A percentile compares a stretch with the other conserved stretches of the same genome.
phyloP scores from a whole-genome alignment of 1,284 basidiomycete genomes.

The Malassezia slooffiae region DNA sequence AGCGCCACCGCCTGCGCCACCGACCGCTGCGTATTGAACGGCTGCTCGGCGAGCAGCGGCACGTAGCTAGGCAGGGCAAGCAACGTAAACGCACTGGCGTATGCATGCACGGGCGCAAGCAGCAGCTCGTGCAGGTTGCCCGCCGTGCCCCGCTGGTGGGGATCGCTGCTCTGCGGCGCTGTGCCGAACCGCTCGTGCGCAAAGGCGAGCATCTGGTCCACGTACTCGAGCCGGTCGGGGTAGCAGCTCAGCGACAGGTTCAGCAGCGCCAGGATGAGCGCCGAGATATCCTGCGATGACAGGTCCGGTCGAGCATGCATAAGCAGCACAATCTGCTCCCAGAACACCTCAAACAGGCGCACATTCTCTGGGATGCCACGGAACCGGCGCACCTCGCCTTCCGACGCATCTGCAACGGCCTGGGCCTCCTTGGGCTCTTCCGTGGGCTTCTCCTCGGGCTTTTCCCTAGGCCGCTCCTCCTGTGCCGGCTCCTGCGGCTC shows the following conservation, averaged over 20 bases:
- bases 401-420: background rate
- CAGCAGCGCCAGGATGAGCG: conserved; percentile 37
- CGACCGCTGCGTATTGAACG: conserved; percentile 33
- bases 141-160: conserved; percentile 24
- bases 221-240: conserved; percentile 44
- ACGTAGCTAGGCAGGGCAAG: conserved; percentile 39
- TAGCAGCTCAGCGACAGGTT: conserved; percentile 44
- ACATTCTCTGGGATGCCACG: conserved; percentile 44
- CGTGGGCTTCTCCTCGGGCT: conserved; percentile 10
- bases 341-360: conserved; percentile 44
- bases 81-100: conserved; percentile 36
- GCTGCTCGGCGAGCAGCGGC: conserved; percentile 32
- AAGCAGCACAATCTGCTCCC: conserved; percentile 44
- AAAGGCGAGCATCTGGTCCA: conserved; percentile 44
- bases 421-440: conserved; percentile 7
- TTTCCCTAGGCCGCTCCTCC: background rate
- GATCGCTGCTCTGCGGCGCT: conserved; percentile 21
- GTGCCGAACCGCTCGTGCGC: conserved; percentile 24
- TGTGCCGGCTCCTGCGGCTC: background rate
- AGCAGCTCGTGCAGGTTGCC: conserved; percentile 36
- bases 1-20: conserved; percentile 42
- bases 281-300: conserved; percentile 41
- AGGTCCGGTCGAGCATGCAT: conserved; percentile 44
- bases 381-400: conserved; percentile 28
- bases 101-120: conserved; percentile 40